A percentile compares a stretch with the other conserved stretches of the same genome.
Evolutionary conservation across 257 asterid genomes (phyloP).

Genomic region (Osmanthus fragrans): DNA sequence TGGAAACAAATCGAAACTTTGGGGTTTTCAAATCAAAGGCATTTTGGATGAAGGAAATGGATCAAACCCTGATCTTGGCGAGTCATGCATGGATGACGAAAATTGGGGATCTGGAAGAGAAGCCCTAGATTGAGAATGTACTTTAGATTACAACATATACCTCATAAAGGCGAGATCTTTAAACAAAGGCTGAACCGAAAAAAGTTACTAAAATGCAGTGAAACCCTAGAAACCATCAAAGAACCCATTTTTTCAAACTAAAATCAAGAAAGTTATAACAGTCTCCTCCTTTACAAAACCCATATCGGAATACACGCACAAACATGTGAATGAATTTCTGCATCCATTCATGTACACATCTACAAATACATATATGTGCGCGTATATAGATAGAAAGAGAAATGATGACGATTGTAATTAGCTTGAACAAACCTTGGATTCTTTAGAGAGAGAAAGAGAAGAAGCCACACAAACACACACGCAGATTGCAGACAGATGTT

Average conservation of each 20-base stretch:
- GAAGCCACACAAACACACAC: conserved; percentile 18
- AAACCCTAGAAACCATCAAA: conserved; percentile 21
- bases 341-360: background rate
- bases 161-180: conserved; percentile 23
- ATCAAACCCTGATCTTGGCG: conserved; percentile 12
- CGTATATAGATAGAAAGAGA: conserved; percentile 11
- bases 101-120: conserved; percentile 33
- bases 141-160: conserved; percentile 16
- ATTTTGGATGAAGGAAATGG: conserved; percentile 19
- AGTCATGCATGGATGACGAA: background rate
- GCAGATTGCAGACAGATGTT: conserved; percentile 32
- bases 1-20: background rate
- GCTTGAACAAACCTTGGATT: conserved; percentile 36
- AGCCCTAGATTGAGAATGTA: conserved; percentile 11
- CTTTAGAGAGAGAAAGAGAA: conserved; percentile 10
- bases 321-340: background rate
- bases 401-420: background rate
- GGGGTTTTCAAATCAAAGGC: conserved; percentile 27
- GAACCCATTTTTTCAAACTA: conserved; percentile 11
- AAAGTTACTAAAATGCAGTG: background rate
- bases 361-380: too few relatives aligned
- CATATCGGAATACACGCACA: conserved; percentile 7
- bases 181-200: background rate
- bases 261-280: background rate
- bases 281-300: background rate